phyloP scores from a whole-genome alignment of 176 grass and related monocot genomes.

The Phoenix roebelenii region DNA sequence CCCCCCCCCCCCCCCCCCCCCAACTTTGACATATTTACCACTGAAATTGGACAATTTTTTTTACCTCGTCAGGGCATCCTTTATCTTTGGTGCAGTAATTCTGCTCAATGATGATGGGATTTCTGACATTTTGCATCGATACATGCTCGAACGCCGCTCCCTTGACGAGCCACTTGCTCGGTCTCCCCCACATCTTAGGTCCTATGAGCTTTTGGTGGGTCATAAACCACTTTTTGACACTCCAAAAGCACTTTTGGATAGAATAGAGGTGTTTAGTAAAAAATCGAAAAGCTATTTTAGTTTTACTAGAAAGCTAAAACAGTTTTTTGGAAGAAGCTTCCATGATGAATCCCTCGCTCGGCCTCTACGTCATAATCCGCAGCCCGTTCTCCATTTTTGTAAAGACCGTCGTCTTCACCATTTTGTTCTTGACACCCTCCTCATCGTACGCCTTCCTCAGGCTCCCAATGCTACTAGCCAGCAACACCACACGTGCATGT shows the following conservation, averaged over 20 bases:
- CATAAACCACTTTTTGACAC: too few relatives aligned
- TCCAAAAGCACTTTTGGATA: too few relatives aligned
- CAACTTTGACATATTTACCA: not conserved
- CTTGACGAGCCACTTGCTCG: slow-evolving; percentile 41
- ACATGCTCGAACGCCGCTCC: slow-evolving; percentile 48
- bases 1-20: too few relatives aligned
- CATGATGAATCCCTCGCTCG: too few relatives aligned
- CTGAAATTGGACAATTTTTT: not conserved
- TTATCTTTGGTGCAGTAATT: slow-evolving; percentile 48
- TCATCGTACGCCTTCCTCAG: slow-evolving; percentile 35
- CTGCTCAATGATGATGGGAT: slow-evolving; percentile 95
- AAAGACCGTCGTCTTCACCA: slow-evolving; percentile 78
- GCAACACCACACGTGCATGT: not conserved
- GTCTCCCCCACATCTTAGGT: slow-evolving; percentile 77
- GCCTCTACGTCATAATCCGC: too few relatives aligned
- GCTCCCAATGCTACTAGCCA: slow-evolving; percentile 34
- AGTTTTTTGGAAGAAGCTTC: too few relatives aligned
- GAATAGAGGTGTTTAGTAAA: too few relatives aligned
- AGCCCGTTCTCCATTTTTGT: slow-evolving; percentile 55
- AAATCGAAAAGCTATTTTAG: too few relatives aligned
- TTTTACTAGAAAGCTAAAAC: too few relatives aligned
- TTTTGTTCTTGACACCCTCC: slow-evolving; percentile 58
- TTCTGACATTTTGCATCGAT: slow-evolving; percentile 55
- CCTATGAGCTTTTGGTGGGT: too few relatives aligned
- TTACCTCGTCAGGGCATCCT: slow-evolving; percentile 36